These are phyloP conservation scores for Venturia asperata DNA, from an alignment of 2,329 filamentous ascomycete species.

Conservation along the genomic window DNA sequence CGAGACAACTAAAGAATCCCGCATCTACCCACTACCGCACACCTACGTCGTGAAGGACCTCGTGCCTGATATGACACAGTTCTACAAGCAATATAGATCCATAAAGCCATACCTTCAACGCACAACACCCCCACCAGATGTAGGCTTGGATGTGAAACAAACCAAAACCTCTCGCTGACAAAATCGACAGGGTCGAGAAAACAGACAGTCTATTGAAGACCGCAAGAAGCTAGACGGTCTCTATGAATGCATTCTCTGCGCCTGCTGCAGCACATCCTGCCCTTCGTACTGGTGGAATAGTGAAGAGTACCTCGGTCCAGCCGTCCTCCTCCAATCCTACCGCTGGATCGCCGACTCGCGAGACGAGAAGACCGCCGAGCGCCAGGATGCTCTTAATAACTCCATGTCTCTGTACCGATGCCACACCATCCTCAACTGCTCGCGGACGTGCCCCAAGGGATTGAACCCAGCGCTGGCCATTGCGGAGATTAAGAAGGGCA, in stretches of 20 bases:
- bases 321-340: constrained; percentile 95
- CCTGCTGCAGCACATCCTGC: constrained; percentile 97
- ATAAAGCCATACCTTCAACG: constrained; percentile 98
- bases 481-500: constrained; percentile 96
- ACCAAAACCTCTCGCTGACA: neutral
- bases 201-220: constrained; percentile 83
- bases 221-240: constrained; percentile 95
- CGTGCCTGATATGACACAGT: constrained; percentile 93
- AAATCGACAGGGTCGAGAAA: constrained; percentile 68
- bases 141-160: constrained; percentile 43
- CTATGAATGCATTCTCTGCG: constrained; percentile 98
- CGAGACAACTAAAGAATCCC: constrained; percentile 70
- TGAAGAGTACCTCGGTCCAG: constrained; percentile 95
- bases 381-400: constrained; percentile 90
- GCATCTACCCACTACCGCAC: constrained; percentile 96
- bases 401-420: constrained; percentile 98
- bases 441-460: constrained; percentile 94
- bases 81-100: constrained; percentile 99
- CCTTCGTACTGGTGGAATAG: constrained; percentile 99
- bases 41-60: constrained; percentile 99
- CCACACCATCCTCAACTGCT: constrained; percentile 99
- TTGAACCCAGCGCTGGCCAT: constrained; percentile 93
- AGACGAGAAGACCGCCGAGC: constrained; percentile 81
- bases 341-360: constrained; percentile 93
- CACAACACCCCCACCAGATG: constrained; percentile 73